Base-by-base conservation (phyloP, 176 grass and related monocot species). In the Raddia distichophylla region DNA sequence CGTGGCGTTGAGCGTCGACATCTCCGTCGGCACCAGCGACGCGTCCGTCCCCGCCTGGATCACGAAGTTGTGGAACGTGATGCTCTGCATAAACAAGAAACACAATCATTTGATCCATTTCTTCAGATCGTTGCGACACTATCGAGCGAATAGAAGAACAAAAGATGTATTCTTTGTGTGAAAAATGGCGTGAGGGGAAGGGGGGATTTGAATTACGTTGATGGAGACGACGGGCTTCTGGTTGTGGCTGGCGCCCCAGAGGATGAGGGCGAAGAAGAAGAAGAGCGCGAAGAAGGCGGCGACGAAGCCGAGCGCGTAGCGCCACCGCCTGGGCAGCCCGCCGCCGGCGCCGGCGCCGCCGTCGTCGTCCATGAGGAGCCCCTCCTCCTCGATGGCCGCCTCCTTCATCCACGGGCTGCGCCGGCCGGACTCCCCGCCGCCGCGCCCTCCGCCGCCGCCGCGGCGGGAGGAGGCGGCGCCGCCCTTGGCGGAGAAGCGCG, bases 11-110 rank as follows among this genome's bases (percentile, higher is more conserved):
- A 99, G 62, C 60, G 96, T 95, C 32, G 89, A 77, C 60, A 99
- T 70, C 70, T 93, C 85, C 14, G 96, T 99, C 11, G 96, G 93
- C 46, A 99, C 96, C 67, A 90, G 62, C 62, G 91, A 93, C 47
- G 96, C 93, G 87, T 99, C 96, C 48, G 89, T 99, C 8, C 96
- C 96, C 8, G 93, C 93, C 89, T 99, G 96, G 60, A 99, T 80
- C 40, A 91, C 77, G 71, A 93, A 99, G 52, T 86, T 87, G 71
- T 95, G 90, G 64, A 99, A 93, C 32, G 81, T 99, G n/a, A 91
- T 85, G 81, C 91, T 97, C 94, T 97, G 90, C 77, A 20, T 32
- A 47, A 20, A 10, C 27, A 27, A 27, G 17, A 14, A 2, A 68
- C 19, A 60, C 6, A 10, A 44, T 40, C 22, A 11, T 16, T 43